These are phyloP conservation scores for Brassica hybrid DNA, from an alignment of 441 rosid species.

Conservation along the genomic window DNA sequence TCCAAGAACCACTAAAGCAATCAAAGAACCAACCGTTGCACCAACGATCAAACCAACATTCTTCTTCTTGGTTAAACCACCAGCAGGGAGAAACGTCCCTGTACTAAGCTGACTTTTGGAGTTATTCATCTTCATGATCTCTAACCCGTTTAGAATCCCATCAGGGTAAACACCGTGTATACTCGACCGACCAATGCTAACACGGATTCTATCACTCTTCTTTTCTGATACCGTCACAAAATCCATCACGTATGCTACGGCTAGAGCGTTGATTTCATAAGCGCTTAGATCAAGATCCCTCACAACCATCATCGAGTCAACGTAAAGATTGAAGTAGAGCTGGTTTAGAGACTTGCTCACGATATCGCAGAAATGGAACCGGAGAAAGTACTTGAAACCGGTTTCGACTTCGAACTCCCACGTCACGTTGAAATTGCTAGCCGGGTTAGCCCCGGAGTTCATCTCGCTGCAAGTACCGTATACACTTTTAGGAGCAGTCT, in stretches of 20 bases:
- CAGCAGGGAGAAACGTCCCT: background rate
- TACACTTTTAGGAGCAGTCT: slow-evolving; percentile 61
- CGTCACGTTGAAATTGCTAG: slow-evolving; percentile 71
- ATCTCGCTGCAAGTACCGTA: slow-evolving; percentile 66
- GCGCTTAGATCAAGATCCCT: slow-evolving; percentile 58
- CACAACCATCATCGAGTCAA: slow-evolving; percentile 49
- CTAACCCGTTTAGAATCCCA: slow-evolving; percentile 81
- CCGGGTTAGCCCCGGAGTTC: slow-evolving; percentile 55
- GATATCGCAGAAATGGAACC: slow-evolving; percentile 87
- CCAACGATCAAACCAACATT: no score
- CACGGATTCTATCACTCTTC: slow-evolving; percentile 46
- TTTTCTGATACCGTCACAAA: slow-evolving; percentile 45
- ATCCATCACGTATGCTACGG: slow-evolving; percentile 57
- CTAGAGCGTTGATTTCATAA: slow-evolving; percentile 36
- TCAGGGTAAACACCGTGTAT: slow-evolving; percentile 45
- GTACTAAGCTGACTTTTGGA: slow-evolving; percentile 55
- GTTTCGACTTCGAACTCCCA: slow-evolving; percentile 73
- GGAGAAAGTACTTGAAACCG: slow-evolving; percentile 65
- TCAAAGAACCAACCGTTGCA: no score
- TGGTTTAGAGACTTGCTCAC: slow-evolving; percentile 48
- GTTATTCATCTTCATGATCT: slow-evolving; percentile 83
- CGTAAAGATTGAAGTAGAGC: slow-evolving; percentile 69
- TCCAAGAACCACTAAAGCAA: no score
- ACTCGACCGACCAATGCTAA: slow-evolving; percentile 66
- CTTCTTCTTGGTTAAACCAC: no score